phyloP scores from a whole-genome alignment of 192 early-diverging fungal species.

The Physocladia obscura region DNA sequence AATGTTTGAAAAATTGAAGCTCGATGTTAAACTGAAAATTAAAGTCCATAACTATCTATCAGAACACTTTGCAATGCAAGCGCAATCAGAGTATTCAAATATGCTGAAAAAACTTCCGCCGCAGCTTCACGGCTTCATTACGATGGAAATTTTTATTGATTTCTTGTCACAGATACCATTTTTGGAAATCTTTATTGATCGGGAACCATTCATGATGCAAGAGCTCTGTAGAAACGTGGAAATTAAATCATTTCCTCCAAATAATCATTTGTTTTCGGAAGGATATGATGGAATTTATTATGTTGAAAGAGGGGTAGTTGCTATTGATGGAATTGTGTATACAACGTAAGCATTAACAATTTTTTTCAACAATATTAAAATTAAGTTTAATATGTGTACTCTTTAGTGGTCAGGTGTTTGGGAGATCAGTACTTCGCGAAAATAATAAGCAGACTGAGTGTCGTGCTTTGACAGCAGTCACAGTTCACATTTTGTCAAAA shows the following conservation, averaged over 20 bases:
- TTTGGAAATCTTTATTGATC: conserved; percentile 47
- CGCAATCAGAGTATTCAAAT: conserved; percentile 35
- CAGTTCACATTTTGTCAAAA: conserved; percentile 35
- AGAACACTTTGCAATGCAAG: conserved; percentile 42
- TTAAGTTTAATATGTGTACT: background rate
- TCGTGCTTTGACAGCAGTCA: conserved; percentile 47
- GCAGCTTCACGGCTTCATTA: conserved; percentile 50
- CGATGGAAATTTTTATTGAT: conserved; percentile 49
- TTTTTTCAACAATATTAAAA: background rate
- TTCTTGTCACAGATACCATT: conserved; percentile 50
- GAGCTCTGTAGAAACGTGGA: conserved; percentile 49
- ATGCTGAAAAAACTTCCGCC: conserved; percentile 44
- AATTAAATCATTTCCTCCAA: conserved; percentile 37
- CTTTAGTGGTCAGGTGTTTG: conserved; percentile 46
- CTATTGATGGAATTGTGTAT: conserved; percentile 52
- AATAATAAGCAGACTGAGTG: conserved; percentile 43
- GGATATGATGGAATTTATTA: conserved; percentile 55
- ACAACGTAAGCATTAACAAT: conserved; percentile 34
- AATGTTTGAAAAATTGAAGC: conserved; percentile 49
- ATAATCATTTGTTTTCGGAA: conserved; percentile 46
- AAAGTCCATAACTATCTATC: conserved; percentile 48
- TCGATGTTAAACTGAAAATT: conserved; percentile 45
- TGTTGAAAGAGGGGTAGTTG: conserved; percentile 44
- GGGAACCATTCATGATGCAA: conserved; percentile 48
- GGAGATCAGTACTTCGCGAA: conserved; percentile 46